A percentile compares a stretch with the other conserved stretches of the same genome.
Conservation (phyloP, 257 asterid species). For the Phtheirospermum japonicum region DNA sequence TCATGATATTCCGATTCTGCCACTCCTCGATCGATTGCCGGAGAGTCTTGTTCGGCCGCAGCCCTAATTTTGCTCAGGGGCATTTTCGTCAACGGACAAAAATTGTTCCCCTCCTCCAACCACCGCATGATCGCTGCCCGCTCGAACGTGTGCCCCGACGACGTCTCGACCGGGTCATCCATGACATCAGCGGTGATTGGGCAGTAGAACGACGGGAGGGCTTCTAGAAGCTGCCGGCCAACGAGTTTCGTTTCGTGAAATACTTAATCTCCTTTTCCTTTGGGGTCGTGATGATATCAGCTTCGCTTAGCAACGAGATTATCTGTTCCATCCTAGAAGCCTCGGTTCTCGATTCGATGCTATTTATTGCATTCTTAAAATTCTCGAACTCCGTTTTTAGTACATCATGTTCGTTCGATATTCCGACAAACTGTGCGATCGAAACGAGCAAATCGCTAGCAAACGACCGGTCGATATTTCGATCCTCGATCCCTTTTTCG, state of each 20-base stretch:
- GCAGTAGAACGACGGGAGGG: neutral
- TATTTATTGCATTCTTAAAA: neutral
- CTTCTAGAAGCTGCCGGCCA: neutral
- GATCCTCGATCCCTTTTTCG: constrained; percentile 1
- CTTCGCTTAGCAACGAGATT: neutral
- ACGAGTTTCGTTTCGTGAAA: neutral
- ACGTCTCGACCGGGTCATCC: neutral
- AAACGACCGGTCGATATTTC: neutral
- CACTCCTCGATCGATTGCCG: constrained; percentile 2
- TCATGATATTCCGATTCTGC: neutral
- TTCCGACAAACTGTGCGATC: neutral
- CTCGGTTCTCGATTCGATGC: neutral
- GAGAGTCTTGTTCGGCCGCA: neutral
- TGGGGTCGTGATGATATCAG: neutral
- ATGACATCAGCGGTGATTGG: neutral
- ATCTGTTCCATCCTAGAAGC: constrained; percentile 1
- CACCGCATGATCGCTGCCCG: neutral
- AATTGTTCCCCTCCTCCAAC: neutral
- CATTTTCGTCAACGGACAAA: neutral
- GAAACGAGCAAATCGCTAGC: neutral
- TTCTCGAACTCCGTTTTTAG: neutral
- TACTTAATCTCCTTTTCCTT: neutral
- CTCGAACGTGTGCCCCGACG: constrained; percentile 1
- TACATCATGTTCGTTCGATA: neutral
- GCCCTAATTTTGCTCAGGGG: neutral